Conservation (phyloP, 2,329 filamentous ascomycete genomes). For the Phyllosticta paracitricarpa region DNA sequence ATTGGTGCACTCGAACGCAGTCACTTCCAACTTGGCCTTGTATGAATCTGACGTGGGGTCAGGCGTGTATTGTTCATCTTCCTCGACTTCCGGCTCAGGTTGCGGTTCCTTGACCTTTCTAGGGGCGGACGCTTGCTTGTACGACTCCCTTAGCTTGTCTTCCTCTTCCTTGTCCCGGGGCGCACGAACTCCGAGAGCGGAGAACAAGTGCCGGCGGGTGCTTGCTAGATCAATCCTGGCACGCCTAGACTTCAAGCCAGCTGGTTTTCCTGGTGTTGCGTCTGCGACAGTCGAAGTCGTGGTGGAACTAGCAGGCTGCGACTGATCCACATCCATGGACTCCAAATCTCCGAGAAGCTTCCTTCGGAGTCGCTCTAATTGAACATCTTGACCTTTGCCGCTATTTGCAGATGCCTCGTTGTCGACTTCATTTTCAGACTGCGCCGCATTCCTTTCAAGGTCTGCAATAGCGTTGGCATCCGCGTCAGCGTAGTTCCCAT, state of each 20-base stretch:
- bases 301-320: background rate
- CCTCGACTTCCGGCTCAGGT: background rate
- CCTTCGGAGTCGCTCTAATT: background rate
- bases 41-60: constrained; percentile 50
- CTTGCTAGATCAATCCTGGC: constrained; percentile 45
- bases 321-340: background rate
- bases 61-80: constrained; percentile 20
- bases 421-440: background rate
- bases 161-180: constrained; percentile 62
- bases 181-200: constrained; percentile 58
- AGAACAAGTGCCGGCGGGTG: constrained; percentile 59
- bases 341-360: background rate
- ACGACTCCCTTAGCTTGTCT: constrained; percentile 44
- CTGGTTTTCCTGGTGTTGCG: background rate
- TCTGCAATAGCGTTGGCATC: background rate
- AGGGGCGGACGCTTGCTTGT: background rate
- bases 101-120: background rate
- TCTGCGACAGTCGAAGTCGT: background rate
- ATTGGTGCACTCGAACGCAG: constrained; percentile 76
- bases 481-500: background rate
- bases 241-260: background rate
- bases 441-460: background rate
- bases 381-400: background rate
- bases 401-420: background rate
- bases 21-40: constrained; percentile 62